Conservation (phyloP, 495 filamentous ascomycete species). For the Tricharina praecox region DNA sequence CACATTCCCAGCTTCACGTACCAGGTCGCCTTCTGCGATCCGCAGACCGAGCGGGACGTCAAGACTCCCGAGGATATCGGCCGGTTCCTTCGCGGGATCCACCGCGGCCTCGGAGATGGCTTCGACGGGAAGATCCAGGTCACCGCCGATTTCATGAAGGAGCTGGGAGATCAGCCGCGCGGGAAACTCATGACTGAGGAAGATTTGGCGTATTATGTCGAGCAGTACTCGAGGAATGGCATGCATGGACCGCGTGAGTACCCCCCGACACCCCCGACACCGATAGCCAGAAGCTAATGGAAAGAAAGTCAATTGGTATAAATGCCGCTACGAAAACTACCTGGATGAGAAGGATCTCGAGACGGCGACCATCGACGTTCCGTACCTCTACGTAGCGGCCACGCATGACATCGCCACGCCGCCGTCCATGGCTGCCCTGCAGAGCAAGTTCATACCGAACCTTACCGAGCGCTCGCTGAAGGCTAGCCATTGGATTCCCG, state of each 20-base stretch:
- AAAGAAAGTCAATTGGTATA: slow-evolving; percentile 61
- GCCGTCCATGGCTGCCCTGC: slow-evolving; percentile 44
- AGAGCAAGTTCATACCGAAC: slow-evolving; percentile 47
- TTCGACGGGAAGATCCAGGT: slow-evolving; percentile 37
- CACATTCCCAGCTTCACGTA: slow-evolving; percentile 46
- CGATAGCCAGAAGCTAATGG: background rate
- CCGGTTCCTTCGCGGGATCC: slow-evolving; percentile 51
- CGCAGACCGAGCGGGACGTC: slow-evolving; percentile 45
- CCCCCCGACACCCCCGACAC: background rate
- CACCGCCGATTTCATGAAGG: slow-evolving; percentile 34
- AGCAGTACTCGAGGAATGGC: slow-evolving; percentile 51
- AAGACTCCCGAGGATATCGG: slow-evolving; percentile 40
- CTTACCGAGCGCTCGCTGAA: slow-evolving; percentile 42
- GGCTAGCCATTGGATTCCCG: slow-evolving; percentile 52
- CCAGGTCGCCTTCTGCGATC: slow-evolving; percentile 58
- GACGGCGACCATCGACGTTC: slow-evolving; percentile 28
- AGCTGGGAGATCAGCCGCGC: slow-evolving; percentile 33
- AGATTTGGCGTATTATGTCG: slow-evolving; percentile 61
- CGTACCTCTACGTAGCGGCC: slow-evolving; percentile 58
- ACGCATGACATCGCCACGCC: slow-evolving; percentile 50
- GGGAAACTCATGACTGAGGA: slow-evolving; percentile 43
- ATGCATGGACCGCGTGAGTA: slow-evolving; percentile 53
- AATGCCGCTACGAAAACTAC: slow-evolving; percentile 50
- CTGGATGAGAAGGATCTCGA: slow-evolving; percentile 48
- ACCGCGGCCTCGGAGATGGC: slow-evolving; percentile 38